These are phyloP conservation scores for Rhizopogon sp. DNA, from an alignment of 768 basidiomycete species.

Conservation along the genomic window DNA sequence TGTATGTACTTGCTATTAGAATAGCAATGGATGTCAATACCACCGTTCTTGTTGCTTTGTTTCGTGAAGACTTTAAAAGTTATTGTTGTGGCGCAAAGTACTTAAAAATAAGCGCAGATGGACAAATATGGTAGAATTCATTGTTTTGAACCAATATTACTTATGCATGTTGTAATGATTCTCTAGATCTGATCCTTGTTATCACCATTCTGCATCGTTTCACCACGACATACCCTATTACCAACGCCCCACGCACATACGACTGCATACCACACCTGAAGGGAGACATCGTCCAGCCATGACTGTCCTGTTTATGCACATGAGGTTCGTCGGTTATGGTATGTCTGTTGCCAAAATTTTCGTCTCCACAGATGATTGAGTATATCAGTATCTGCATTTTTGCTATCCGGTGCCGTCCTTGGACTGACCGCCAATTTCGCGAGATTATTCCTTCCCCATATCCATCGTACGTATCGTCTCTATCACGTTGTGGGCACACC, in stretches of 20 bases:
- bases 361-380: conserved; percentile 3
- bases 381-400: conserved; percentile 30
- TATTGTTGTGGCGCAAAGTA: no score
- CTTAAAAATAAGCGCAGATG: not conserved
- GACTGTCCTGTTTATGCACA: conserved; percentile 58
- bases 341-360: conserved; percentile 13
- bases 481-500: not conserved
- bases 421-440: conserved; percentile 70
- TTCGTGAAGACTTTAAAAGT: no score
- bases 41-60: not conserved
- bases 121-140: not conserved
- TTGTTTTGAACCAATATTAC: no score
- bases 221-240: not conserved
- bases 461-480: conserved; percentile 46
- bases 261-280: not conserved
- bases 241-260: not conserved
- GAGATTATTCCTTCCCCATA: conserved; percentile 55
- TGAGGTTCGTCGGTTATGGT: conserved; percentile 51
- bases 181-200: not conserved
- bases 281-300: conserved; percentile 27
- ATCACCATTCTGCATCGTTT: not conserved
- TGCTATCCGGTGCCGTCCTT: conserved; percentile 48
- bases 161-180: not conserved
- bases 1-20: conserved; percentile 10
- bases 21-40: conserved; percentile 2